Conservation (phyloP, 192 early-diverging fungal genomes). For the Coemansia sp. region DNA sequence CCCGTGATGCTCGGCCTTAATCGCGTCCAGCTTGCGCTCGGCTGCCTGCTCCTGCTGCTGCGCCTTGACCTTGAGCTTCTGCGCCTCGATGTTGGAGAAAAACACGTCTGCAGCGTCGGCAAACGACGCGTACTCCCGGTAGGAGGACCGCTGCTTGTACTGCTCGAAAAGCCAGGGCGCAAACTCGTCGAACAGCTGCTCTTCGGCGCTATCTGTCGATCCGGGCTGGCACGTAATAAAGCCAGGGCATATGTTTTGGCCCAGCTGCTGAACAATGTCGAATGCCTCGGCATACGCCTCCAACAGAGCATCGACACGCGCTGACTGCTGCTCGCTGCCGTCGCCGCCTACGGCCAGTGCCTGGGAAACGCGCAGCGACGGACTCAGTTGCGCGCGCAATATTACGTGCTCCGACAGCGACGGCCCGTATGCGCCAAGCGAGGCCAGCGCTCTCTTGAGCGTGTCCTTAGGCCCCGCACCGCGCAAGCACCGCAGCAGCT, state of each 20-base stretch:
- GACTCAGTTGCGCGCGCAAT: conserved; percentile 60
- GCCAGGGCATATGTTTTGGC: conserved; percentile 38
- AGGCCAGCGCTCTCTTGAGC: conserved; percentile 66
- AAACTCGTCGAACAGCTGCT: conserved; percentile 59
- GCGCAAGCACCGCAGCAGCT: conserved; percentile 55
- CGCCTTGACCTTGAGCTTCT: conserved; percentile 69
- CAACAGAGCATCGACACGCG: conserved; percentile 59
- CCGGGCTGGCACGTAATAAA: conserved; percentile 30
- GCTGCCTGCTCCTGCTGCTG: conserved; percentile 72
- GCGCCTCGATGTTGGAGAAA: conserved; percentile 86
- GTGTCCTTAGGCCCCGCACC: conserved; percentile 62
- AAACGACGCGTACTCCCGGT: conserved; percentile 73
- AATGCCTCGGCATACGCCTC: conserved; percentile 71
- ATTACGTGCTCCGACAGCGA: conserved; percentile 84
- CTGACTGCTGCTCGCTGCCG: conserved; percentile 28
- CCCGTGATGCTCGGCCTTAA: conserved; percentile 71
- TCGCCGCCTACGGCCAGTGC: conserved; percentile 56
- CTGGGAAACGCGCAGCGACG: conserved; percentile 58
- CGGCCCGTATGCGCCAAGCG: conserved; percentile 70
- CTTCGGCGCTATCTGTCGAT: conserved; percentile 5
- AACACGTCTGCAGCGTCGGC: conserved; percentile 87
- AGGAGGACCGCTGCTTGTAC: conserved; percentile 34
- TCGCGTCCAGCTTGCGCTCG: conserved; percentile 77
- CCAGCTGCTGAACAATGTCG: conserved; percentile 59
- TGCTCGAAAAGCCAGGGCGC: conserved; percentile 71